Percentiles rank a stretch among this genome's conserved stretches.
Evolutionary conservation across 1,139 yeast genomes (phyloP).

Genomic region (Yamadazyma mexicana): DNA sequence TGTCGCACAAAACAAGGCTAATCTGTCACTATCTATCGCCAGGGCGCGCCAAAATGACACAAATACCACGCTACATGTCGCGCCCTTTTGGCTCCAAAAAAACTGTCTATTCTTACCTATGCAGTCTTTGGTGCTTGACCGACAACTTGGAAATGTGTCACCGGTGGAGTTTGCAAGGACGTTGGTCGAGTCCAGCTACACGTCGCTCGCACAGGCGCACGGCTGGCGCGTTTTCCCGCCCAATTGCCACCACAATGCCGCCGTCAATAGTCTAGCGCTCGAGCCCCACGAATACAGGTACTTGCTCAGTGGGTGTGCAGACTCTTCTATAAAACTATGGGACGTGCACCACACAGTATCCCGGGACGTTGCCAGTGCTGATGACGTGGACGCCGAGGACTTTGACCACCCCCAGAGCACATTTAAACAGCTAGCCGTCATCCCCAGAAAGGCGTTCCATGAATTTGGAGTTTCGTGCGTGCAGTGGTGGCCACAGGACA

Average conservation of each 20-base stretch:
- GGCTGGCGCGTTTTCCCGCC: conserved; percentile 35
- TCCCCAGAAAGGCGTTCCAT: conserved; percentile 62
- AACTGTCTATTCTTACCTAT: too few species aligned
- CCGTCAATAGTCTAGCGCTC: conserved; percentile 67
- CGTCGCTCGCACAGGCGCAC: conserved; percentile 20
- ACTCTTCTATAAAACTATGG: conserved; percentile 70
- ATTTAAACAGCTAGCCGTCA: conserved; percentile 32
- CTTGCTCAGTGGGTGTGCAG: conserved; percentile 75
- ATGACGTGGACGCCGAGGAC: conserved; percentile 15
- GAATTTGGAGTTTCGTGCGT: conserved; percentile 70
- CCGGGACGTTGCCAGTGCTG: conserved; percentile 1
- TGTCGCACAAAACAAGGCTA: too few species aligned
- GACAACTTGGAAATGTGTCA: conserved; percentile 27
- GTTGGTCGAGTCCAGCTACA: conserved; percentile 41
- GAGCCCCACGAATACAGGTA: conserved; percentile 52
- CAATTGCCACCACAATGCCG: conserved; percentile 42
- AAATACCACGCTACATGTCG: too few species aligned
- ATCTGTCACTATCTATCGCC: not conserved
- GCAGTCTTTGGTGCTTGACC: conserved; percentile 42
- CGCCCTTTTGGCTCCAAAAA: too few species aligned
- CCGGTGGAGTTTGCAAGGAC: conserved; percentile 39
- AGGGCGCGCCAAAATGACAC: too few species aligned
- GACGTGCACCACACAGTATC: conserved; percentile 23
- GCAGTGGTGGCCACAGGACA: conserved; percentile 89
- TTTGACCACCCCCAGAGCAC: conserved; percentile 29